These are phyloP conservation scores for Camillea tinctor DNA, from an alignment of 2,329 filamentous ascomycete genomes.

Conservation along the genomic window DNA sequence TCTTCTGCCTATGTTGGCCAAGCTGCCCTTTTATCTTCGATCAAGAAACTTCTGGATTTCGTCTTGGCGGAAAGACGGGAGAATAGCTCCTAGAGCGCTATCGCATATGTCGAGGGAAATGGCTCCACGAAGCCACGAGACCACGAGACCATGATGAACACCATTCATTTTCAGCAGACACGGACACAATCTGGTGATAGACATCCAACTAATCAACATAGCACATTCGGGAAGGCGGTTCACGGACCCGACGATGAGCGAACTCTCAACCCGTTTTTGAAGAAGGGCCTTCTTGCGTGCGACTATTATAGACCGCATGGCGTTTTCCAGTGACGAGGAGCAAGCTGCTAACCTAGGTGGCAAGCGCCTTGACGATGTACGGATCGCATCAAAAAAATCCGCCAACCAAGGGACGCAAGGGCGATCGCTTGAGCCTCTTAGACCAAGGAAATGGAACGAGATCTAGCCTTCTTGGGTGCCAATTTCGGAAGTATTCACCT, in stretches of 20 bases:
- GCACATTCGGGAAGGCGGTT: slow-evolving; percentile 13
- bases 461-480: slow-evolving; percentile 23
- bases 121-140: too few relatives aligned
- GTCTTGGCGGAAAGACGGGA: slow-evolving; percentile 23
- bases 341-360: neutral
- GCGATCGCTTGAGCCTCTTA: slow-evolving; percentile 10
- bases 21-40: too few relatives aligned
- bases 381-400: neutral
- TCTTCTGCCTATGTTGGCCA: too few relatives aligned
- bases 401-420: slow-evolving; percentile 10
- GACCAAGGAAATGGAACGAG: slow-evolving; percentile 11
- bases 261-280: neutral
- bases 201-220: neutral
- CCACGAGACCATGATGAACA: too few relatives aligned
- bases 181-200: too few relatives aligned
- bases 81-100: slow-evolving; percentile 8
- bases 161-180: neutral
- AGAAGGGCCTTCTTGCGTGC: too few relatives aligned
- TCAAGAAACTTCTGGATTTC: slow-evolving; percentile 1
- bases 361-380: neutral
- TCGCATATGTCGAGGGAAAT: neutral
- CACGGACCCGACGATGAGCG: slow-evolving; percentile 5
- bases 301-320: too few relatives aligned
- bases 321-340: too few relatives aligned
- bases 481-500: slow-evolving; percentile 22